Evolutionary conservation across 352 stramenopile genomes (phyloP), one percentile per base, ranked within the genome.

Genomic region (Phytopythium delawarense): DNA sequence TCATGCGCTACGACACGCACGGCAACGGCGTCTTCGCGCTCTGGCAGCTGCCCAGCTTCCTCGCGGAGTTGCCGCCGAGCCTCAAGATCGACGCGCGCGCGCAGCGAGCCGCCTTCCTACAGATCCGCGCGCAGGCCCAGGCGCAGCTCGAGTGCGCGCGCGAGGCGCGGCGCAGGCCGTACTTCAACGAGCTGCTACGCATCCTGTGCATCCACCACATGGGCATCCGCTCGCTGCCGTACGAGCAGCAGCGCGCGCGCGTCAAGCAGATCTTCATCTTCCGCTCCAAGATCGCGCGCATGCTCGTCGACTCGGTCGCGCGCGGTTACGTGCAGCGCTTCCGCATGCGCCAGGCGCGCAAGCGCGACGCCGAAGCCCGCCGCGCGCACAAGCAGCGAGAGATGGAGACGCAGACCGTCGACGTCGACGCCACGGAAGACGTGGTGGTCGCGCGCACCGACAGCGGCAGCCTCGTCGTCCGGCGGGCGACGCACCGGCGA

Each of bases 201-300:
- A 76, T 83, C 21, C 57, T 92, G 57, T 92, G 81, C 58, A 92
- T 92, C 52, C 81, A 92, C 48, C 83, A 92, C 23, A 67, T 92
- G n/a, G 83, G 83, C 9, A 92, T 92, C 51, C 81, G 81, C 20
- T 87, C 81, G 34, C 66, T 92, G 42, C 81, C 81, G 20, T 92
- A 92, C 62, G 83, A 92, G 60, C 83, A 92, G 62, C 83, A 91
- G 59, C 74, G 83, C 59, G 83, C 91, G 59, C 83, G 83, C 11
- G 83, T 92, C 54, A 92, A 92, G 58, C 81, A 92, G 65, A 92
- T 92, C 63, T 92, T 92, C 55, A 83, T 92, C 70, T 91, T 88
- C 63, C 69, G 79, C 4, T 82, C 78, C 44, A 90, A 91, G 60
- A 78, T 92, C 35, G 81, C 83, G 25, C 67, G 84, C 35, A 92